Evolutionary conservation across 2,329 filamentous ascomycete genomes (phyloP).

Genomic region (Pestalotiopsis sp.): DNA sequence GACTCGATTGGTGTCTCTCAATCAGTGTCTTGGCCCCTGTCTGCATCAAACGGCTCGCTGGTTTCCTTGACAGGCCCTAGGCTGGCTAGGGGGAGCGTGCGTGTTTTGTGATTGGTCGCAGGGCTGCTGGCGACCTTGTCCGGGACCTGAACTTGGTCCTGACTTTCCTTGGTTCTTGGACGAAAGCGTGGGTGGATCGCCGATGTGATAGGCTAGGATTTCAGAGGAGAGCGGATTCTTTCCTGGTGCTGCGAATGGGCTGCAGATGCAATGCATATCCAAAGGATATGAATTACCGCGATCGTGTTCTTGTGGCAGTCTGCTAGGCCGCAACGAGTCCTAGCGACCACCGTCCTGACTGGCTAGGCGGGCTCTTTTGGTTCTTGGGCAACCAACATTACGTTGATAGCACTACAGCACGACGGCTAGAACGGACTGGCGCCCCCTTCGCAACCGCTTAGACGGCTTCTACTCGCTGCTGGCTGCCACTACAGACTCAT

Average conservation of each 20-base stretch:
- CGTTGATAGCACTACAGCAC: conserved; percentile 1
- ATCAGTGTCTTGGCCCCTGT: neutral
- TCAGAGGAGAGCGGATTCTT: neutral
- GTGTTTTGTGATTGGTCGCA: neutral
- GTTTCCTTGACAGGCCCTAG: conserved; percentile 5
- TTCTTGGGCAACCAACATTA: neutral
- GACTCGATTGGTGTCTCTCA: neutral
- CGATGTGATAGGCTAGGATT: conserved; percentile 6
- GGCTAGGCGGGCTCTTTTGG: neutral
- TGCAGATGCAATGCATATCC: neutral
- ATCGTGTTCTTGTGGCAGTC: neutral
- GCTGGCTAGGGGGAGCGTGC: neutral
- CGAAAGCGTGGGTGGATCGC: neutral
- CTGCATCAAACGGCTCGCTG: conserved; percentile 8
- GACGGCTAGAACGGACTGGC: conserved; percentile 10
- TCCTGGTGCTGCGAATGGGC: too few relatives aligned
- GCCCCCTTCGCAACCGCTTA: neutral
- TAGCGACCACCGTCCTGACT: neutral
- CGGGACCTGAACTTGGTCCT: neutral
- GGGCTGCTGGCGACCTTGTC: neutral
- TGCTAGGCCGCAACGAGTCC: neutral
- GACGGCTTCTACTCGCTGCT: neutral
- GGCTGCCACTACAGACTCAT: neutral
- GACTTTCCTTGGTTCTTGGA: conserved; percentile 4
- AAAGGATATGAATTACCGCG: too few relatives aligned